Base-by-base conservation (phyloP, 2,329 filamentous ascomycete genomes). In the Paecilomyces formosus region DNA sequence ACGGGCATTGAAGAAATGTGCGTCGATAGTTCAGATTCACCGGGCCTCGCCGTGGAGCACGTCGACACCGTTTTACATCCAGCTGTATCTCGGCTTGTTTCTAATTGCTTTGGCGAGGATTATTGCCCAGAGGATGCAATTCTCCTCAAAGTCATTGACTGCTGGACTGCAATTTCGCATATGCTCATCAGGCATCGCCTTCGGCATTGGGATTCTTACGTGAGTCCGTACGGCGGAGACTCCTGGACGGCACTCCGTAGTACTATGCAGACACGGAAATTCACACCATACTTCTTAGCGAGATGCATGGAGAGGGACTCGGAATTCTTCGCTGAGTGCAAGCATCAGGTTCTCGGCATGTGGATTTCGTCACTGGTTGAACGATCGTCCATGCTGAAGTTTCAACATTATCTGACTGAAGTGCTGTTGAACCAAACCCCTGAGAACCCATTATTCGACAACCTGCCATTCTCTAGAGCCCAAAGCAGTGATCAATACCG, bases 81-180 rank as follows among this genome's bases (percentile, higher is more conserved):
- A 11, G 72, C 78, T 13, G 69, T 86, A 21, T 79, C 76, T 61
- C 79, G 78, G 21, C 74, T 87, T 26, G 70, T 86, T 22, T 87
- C 84, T 0, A 85, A 84, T 60, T 81, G 81, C 55, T 86, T 87
- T 65, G 85, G 85, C 7, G 81, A 82, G 35, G 85, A 87, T 58
- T 66, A 73, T 15, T 72, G 77, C 21, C 78, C 81, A 0, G 80
- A 85, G 53, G 84, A 87, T 63, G 68, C 67, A 1, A 68, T 87
- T 5, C 74, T 87, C 5, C 68, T 77, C 53, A 77, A 75, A 50
- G 70, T 80, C 12, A 72, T 85, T 15, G 80, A 85, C 59, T 78
- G 78, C 18, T 88, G 85, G 85, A 72, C 78, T 9, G 72, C 72
- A 5, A 63, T 84, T 39, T 81, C 79, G 2, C 67, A 72, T n/a